phyloP scores from a whole-genome alignment of 2,329 filamentous ascomycete species.

The Paraconiothyrium sp. region DNA sequence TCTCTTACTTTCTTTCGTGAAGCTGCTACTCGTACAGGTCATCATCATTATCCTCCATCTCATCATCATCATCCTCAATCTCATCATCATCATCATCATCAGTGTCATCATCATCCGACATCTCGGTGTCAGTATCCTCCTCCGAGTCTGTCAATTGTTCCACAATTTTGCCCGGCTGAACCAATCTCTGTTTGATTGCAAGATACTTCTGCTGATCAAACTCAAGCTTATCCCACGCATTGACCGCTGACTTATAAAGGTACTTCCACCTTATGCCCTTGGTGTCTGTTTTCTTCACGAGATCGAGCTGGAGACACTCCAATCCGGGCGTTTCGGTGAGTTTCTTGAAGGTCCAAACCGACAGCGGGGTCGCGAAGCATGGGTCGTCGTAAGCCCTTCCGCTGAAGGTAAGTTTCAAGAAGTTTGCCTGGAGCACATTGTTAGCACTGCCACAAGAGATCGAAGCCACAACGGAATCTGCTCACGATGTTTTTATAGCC shows the following conservation, averaged over 20 bases:
- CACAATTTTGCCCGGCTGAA: background rate
- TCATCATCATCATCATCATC: background rate
- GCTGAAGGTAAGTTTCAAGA: constrained; percentile 25
- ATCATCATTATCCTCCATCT: background rate
- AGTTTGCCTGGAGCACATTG: constrained; percentile 14
- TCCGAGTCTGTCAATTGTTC: background rate
- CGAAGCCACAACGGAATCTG: background rate
- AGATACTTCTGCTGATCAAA: constrained; percentile 19
- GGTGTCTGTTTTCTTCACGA: constrained; percentile 16
- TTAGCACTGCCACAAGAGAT: background rate
- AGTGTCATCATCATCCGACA: background rate
- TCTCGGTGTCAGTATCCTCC: background rate
- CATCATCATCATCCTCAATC: background rate
- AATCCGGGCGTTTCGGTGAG: background rate
- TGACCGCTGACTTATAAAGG: constrained; percentile 29
- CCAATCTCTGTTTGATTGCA: constrained; percentile 4
- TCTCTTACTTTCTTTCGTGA: background rate
- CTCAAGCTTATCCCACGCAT: constrained; percentile 28
- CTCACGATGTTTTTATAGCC: constrained; percentile 19
- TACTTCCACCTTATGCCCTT: constrained; percentile 31
- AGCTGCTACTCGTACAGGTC: background rate
- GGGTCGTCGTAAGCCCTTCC: constrained; percentile 30
- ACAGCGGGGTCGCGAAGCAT: constrained; percentile 22
- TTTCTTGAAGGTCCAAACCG: constrained; percentile 1
- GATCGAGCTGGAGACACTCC: background rate